A percentile compares a stretch with the other conserved stretches of the same genome.
Evolutionary conservation across 306 rosid species (phyloP).

Genomic region (Trichosanthes cucumerina): DNA sequence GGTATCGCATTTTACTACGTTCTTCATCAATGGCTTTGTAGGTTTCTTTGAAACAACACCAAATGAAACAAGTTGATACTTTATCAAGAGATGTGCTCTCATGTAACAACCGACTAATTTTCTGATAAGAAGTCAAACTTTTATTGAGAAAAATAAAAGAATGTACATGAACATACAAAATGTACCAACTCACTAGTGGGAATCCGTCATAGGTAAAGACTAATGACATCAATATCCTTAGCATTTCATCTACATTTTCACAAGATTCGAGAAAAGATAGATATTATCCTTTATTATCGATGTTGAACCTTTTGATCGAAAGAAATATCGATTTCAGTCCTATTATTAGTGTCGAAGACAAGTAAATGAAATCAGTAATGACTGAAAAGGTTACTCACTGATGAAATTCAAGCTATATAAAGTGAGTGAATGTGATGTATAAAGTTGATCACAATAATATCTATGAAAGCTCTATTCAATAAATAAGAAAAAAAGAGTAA

Average conservation of each 20-base stretch:
- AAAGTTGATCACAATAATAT: neutral
- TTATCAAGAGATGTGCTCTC: neutral
- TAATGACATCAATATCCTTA: neutral
- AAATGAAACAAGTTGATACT: neutral
- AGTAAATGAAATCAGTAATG: neutral
- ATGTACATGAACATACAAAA: no score
- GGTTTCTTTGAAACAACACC: neutral
- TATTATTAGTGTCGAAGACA: neutral
- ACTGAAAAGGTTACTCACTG: neutral
- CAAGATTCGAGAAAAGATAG: neutral
- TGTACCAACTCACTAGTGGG: neutral
- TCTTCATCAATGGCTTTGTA: neutral
- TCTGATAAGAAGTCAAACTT: no score
- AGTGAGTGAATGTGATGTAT: slow-evolving; percentile 1
- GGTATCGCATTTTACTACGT: no score
- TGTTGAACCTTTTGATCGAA: neutral
- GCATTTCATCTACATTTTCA: neutral
- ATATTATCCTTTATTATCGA: neutral
- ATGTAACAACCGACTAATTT: neutral
- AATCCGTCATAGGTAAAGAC: neutral
- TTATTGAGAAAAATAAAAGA: no score
- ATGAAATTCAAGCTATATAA: neutral
- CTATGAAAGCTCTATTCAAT: neutral
- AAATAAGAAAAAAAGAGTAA: neutral
- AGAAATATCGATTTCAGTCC: neutral